A percentile compares a stretch with the other conserved stretches of the same genome.
Conservation (phyloP, 495 filamentous ascomycete species). For the Penicillium riverlandense region DNA sequence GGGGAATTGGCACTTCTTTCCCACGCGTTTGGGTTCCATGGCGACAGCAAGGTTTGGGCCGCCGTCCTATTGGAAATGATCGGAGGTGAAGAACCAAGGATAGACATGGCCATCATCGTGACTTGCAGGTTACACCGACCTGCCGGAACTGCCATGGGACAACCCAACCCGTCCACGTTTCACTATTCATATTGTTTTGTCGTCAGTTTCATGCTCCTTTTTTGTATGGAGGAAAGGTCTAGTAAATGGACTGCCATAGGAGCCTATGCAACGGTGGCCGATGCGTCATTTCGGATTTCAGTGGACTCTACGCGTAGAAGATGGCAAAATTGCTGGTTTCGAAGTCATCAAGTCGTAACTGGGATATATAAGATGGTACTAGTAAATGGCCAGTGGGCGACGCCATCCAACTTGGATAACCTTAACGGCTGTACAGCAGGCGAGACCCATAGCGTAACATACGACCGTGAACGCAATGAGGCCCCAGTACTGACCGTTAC, state of each 20-base stretch:
- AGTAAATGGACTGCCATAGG: too few species aligned
- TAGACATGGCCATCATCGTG: conserved; percentile 13
- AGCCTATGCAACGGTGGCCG: too few species aligned
- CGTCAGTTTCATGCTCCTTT: too few species aligned
- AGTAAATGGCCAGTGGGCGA: conserved; percentile 33
- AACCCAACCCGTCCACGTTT: too few species aligned
- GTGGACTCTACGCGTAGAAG: too few species aligned
- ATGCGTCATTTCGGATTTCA: too few species aligned
- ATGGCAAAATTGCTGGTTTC: background rate
- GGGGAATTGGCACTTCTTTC: background rate
- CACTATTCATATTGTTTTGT: too few species aligned
- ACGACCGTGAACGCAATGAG: conserved; percentile 61
- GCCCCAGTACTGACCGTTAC: conserved; percentile 51
- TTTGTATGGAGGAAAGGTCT: too few species aligned
- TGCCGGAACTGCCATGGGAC: background rate
- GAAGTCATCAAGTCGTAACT: conserved; percentile 1
- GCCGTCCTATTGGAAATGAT: conserved; percentile 15
- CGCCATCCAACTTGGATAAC: conserved; percentile 64
- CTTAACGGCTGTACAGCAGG: conserved; percentile 55
- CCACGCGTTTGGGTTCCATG: conserved; percentile 4
- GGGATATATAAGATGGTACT: background rate
- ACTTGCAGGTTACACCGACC: conserved; percentile 12
- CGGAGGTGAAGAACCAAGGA: conserved; percentile 3
- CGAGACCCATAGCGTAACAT: conserved; percentile 53
- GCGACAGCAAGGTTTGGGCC: background rate